Evolutionary conservation across 768 basidiomycete species (phyloP).

Genomic region (Arthromyces matolae): DNA sequence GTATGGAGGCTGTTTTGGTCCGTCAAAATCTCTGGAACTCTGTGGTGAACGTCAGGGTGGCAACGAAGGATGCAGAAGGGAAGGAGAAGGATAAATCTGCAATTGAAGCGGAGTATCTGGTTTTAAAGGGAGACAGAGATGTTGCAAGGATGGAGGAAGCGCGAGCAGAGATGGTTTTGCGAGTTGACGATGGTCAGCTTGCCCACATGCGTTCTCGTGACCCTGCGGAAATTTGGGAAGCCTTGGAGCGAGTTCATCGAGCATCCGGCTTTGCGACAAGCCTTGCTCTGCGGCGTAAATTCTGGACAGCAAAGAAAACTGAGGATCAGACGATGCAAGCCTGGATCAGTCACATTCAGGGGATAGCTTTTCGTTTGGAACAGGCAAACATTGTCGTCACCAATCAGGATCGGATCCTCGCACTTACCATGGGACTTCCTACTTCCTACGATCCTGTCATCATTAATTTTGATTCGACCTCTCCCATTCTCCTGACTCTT

Average conservation of each 20-base stretch:
- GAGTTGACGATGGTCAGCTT: slow-evolving; percentile 24
- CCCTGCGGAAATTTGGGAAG: slow-evolving; percentile 22
- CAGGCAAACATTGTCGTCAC: not conserved
- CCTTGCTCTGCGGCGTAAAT: slow-evolving; percentile 19
- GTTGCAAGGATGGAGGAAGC: slow-evolving; percentile 22
- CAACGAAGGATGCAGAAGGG: slow-evolving; percentile 5
- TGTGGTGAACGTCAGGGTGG: slow-evolving; percentile 7
- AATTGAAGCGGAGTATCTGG: slow-evolving; percentile 3
- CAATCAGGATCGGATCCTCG: no score
- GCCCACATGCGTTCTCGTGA: slow-evolving; percentile 22
- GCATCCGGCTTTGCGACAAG: slow-evolving; percentile 23
- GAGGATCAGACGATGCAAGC: slow-evolving; percentile 19
- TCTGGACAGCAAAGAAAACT: slow-evolving; percentile 21
- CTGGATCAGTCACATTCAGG: slow-evolving; percentile 19
- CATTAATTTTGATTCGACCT: slow-evolving; percentile 8
- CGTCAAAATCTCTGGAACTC: slow-evolving; percentile 13
- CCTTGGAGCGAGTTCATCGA: slow-evolving; percentile 18
- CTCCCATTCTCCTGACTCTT: slow-evolving; percentile 6
- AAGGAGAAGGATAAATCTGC: slow-evolving; percentile 1
- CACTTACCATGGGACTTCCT: slow-evolving; percentile 10
- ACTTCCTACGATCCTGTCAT: slow-evolving; percentile 8
- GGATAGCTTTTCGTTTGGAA: not conserved
- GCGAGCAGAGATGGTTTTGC: slow-evolving; percentile 22
- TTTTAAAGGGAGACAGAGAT: slow-evolving; percentile 1
- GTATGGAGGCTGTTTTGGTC: no score